Conservation (phyloP, 2,329 filamentous ascomycete genomes). For the Basipetospora chlamydospora region DNA sequence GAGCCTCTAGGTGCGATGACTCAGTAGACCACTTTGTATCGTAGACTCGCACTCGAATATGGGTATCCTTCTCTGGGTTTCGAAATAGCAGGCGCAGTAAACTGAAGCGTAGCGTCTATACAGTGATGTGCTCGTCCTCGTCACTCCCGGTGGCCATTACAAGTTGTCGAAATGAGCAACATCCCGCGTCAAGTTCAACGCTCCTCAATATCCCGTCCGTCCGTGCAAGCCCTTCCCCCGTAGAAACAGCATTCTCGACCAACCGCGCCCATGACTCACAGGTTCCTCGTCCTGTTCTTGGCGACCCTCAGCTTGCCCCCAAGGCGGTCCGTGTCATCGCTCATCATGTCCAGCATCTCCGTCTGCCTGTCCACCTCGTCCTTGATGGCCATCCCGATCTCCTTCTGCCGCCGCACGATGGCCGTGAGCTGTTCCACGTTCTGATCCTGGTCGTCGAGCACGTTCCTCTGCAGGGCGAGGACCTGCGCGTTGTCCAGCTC, state of each 20-base stretch:
- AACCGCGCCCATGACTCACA: slow-evolving; percentile 24
- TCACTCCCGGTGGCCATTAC: too few species aligned
- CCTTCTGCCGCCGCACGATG: slow-evolving; percentile 57
- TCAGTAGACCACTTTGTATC: too few species aligned
- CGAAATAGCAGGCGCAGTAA: too few species aligned
- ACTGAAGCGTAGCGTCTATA: too few species aligned
- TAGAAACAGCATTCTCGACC: neutral
- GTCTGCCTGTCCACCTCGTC: slow-evolving; percentile 60
- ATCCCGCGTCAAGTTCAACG: neutral
- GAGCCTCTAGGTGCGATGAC: too few species aligned
- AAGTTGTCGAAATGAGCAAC: too few species aligned
- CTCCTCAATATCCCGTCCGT: slow-evolving; percentile 7
- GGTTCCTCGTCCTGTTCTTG: slow-evolving; percentile 57
- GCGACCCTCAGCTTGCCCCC: slow-evolving; percentile 57
- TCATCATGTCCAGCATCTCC: slow-evolving; percentile 51
- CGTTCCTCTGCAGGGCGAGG: slow-evolving; percentile 55
- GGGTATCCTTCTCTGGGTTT: too few species aligned
- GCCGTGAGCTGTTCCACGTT: slow-evolving; percentile 54
- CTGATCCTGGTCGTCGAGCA: slow-evolving; percentile 62
- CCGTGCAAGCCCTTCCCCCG: slow-evolving; percentile 6
- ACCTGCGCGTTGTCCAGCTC: slow-evolving; percentile 66
- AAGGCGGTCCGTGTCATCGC: slow-evolving; percentile 51
- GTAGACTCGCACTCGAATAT: too few species aligned
- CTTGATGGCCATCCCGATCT: slow-evolving; percentile 65
- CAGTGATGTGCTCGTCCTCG: too few species aligned